These are phyloP conservation scores for Austroboletus novae-zelandiae DNA, from an alignment of 1,284 basidiomycete genomes.

Conservation along the genomic window DNA sequence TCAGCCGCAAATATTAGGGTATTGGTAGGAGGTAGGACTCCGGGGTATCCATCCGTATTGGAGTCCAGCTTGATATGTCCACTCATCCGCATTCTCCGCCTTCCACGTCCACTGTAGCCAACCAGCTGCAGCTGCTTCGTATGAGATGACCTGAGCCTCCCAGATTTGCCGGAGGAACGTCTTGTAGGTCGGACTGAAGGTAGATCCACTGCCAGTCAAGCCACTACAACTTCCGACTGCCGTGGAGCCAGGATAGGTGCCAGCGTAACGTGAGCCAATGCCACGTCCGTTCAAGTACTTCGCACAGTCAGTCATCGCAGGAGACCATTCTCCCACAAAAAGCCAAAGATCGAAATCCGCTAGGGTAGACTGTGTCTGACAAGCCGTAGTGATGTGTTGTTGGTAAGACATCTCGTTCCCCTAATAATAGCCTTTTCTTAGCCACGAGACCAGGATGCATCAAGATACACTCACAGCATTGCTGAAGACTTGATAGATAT, in stretches of 20 bases:
- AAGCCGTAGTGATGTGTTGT: constrained; percentile 69
- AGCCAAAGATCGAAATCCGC: constrained; percentile 64
- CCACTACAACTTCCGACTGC: constrained; percentile 71
- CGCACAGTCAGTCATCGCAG: constrained; percentile 85
- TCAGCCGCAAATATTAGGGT: constrained; percentile 52
- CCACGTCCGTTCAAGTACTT: constrained; percentile 72
- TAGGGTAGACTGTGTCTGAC: constrained; percentile 47
- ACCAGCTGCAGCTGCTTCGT: constrained; percentile 55
- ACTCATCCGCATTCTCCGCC: constrained; percentile 69
- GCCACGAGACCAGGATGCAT: not conserved
- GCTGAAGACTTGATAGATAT: constrained; percentile 81
- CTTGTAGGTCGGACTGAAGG: constrained; percentile 81
- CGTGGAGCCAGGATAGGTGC: constrained; percentile 64
- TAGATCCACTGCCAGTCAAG: constrained; percentile 66
- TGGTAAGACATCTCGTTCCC: constrained; percentile 49
- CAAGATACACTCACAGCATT: constrained; percentile 41
- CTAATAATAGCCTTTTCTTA: constrained; percentile 37
- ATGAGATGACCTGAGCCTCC: constrained; percentile 78
- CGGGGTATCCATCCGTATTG: constrained; percentile 81
- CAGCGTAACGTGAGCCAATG: constrained; percentile 78
- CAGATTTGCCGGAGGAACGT: constrained; percentile 78
- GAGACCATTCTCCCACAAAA: constrained; percentile 84
- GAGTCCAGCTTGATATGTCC: constrained; percentile 78
- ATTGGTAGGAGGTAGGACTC: constrained; percentile 49
- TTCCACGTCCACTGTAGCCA: constrained; percentile 79